A percentile compares a stretch with the other conserved stretches of the same genome.
phyloP scores from a whole-genome alignment of 2,329 filamentous ascomycete genomes.

The Trichoderma brevicompactum region DNA sequence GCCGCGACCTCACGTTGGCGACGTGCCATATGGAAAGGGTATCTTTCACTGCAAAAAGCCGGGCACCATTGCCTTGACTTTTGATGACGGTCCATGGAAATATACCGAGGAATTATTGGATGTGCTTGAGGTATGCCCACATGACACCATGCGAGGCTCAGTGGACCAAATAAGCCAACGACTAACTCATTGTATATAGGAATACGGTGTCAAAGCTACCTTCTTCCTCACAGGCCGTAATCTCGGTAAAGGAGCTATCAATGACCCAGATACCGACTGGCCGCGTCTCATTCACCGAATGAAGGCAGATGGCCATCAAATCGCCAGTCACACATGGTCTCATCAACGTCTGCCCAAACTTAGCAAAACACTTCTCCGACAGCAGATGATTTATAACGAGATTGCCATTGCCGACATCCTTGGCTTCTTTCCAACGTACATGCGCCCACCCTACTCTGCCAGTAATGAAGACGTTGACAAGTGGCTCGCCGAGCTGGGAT shows the following conservation, averaged over 20 bases:
- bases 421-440: constrained; percentile 49
- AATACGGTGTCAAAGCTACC: constrained; percentile 45
- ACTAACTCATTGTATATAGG: background rate
- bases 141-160: background rate
- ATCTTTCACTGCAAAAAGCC: constrained; percentile 48
- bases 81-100: constrained; percentile 51
- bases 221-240: constrained; percentile 46
- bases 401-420: constrained; percentile 48
- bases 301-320: constrained; percentile 60
- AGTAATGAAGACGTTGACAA: constrained; percentile 47
- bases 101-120: constrained; percentile 50
- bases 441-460: constrained; percentile 54
- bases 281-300: constrained; percentile 49
- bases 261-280: constrained; percentile 45
- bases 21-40: constrained; percentile 58
- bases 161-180: rapidly evolving
- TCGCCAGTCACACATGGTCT: constrained; percentile 59
- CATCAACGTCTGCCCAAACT: constrained; percentile 50
- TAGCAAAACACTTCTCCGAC: constrained; percentile 40
- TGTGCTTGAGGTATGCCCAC: constrained; percentile 37
- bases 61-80: constrained; percentile 50
- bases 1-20: constrained; percentile 57
- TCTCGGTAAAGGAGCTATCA: constrained; percentile 49
- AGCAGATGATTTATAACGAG: constrained; percentile 51
- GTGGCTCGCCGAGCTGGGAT: constrained; percentile 52